phyloP scores from a whole-genome alignment of 2,329 filamentous ascomycete species.

The Hypoxylon sp. region DNA sequence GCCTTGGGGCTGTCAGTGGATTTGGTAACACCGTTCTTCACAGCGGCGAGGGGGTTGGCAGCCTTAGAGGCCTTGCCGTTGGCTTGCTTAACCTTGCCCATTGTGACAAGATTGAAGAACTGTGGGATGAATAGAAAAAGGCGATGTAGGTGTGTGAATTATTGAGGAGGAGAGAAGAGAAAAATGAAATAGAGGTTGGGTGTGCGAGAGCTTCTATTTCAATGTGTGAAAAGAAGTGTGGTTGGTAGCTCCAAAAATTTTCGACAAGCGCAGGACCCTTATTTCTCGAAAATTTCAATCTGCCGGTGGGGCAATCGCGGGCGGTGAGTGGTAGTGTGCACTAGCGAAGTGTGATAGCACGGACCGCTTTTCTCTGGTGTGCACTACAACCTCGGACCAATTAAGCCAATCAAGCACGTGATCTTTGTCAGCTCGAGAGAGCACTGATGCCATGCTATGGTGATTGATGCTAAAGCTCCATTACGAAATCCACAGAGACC shows the following conservation, averaged over 20 bases:
- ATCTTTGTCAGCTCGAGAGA: slow-evolving; percentile 8
- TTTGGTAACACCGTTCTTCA: slow-evolving; percentile 77
- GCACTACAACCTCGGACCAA: neutral
- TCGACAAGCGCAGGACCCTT: slow-evolving; percentile 36
- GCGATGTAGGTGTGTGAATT: slow-evolving; percentile 1
- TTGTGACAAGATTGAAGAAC: slow-evolving; percentile 58
- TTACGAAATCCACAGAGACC: slow-evolving; percentile 29
- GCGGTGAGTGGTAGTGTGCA: slow-evolving; percentile 49
- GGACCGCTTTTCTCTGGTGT: slow-evolving; percentile 1
- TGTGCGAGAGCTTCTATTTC: slow-evolving; percentile 36
- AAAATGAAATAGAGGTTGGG: slow-evolving; percentile 33
- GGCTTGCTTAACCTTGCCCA: slow-evolving; percentile 77
- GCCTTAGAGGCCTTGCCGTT: slow-evolving; percentile 68
- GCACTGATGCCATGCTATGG: slow-evolving; percentile 3
- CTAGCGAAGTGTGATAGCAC: slow-evolving; percentile 34
- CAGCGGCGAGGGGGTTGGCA: slow-evolving; percentile 65
- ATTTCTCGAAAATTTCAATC: slow-evolving; percentile 47
- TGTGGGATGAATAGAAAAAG: neutral
- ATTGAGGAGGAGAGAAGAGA: slow-evolving; percentile 11
- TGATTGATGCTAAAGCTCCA: slow-evolving; percentile 27
- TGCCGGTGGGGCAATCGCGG: slow-evolving; percentile 49
- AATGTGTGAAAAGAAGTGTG: slow-evolving; percentile 31
- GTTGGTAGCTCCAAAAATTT: slow-evolving; percentile 38
- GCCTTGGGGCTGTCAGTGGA: slow-evolving; percentile 73
- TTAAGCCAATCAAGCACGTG: slow-evolving; percentile 23